Base-by-base conservation (phyloP, 2,329 filamentous ascomycete species). In the Fusarium begoniae region DNA sequence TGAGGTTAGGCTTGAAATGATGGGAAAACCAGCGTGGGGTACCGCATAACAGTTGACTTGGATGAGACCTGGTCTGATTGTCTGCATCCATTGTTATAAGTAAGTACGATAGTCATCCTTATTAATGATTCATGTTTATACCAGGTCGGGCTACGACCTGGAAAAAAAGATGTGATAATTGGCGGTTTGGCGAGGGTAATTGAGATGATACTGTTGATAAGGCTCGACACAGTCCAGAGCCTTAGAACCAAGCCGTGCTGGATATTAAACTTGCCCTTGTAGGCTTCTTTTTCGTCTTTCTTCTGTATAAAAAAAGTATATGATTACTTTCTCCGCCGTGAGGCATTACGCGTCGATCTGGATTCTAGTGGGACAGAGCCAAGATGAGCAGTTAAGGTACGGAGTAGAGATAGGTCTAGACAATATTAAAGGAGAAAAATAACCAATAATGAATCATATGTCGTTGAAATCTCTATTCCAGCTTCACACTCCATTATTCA, bases 111-210 rank as follows among this genome's bases (percentile, higher is more conserved):
- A n/a, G 5, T n/a, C 3, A 9, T 13, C 2, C 10, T 13, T 30
- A n/a, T 9, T 13, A 6, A 13, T 6, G 4, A 12, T n/a, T 9
- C 4, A 6, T 3, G 5, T 5, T 32, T 22, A n/a, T 22, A 7
- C 1, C 1, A 15, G 22, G 18, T 13, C 26, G 3, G 0, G 9
- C 11, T 13, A 13, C 3, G 18, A 20, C 2, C 18, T 47, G 8
- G 12, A 22, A 22, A 26, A 5, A 18, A 14, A 28, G 18, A 12
- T 7, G 0, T 32, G 13, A 32, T 32, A 4, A 14, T 13, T 24
- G 5, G 8, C 18, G 8, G 5, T 9, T 8, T 10, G 24, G 8
- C 8, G 12, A 47, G 14, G 28, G 10, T 8, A 50, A 3, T 30
- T 12, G 3, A 30, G 15, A 32, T 30, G 15, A n/a, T 5, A 4